phyloP scores from a whole-genome alignment of 495 filamentous ascomycete species.

The Aspergillus cristatus region DNA sequence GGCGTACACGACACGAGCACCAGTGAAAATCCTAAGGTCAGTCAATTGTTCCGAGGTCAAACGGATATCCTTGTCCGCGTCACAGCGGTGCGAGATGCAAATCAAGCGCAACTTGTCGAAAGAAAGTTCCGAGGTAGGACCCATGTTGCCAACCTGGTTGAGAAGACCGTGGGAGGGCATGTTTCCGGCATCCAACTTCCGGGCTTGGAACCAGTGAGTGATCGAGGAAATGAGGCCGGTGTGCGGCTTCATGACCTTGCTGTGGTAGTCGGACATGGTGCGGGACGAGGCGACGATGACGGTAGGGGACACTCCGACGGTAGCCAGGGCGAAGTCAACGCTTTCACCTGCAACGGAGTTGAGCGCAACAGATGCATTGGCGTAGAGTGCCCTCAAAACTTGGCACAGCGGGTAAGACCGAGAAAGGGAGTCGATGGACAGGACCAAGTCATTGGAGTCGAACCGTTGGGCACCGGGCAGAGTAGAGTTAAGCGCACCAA shows the following conservation, averaged over 20 bases:
- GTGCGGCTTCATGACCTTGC: conserved; percentile 39
- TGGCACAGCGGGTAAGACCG: conserved; percentile 69
- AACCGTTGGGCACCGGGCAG: conserved; percentile 68
- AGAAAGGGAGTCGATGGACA: conserved; percentile 78
- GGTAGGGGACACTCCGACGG: conserved; percentile 67
- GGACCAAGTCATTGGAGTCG: conserved; percentile 64
- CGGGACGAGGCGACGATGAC: conserved; percentile 71
- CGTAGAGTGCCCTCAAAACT: conserved; percentile 73
- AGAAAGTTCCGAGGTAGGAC: conserved; percentile 51
- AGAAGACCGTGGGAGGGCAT: conserved; percentile 43
- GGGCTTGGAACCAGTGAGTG: conserved; percentile 60
- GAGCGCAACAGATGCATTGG: conserved; percentile 76
- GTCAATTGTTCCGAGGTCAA: conserved; percentile 61
- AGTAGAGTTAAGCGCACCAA: conserved; percentile 65
- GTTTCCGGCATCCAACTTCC: conserved; percentile 58
- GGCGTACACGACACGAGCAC: conserved; percentile 75
- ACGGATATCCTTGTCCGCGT: conserved; percentile 21
- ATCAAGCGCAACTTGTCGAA: conserved; percentile 62
- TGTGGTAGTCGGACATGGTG: conserved; percentile 59
- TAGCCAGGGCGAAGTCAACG: conserved; percentile 62
- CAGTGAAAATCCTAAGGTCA: conserved; percentile 71
- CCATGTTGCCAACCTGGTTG: conserved; percentile 41
- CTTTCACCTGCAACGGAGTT: conserved; percentile 71
- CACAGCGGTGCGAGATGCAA: conserved; percentile 30
- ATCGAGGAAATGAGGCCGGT: conserved; percentile 45